Evolutionary conservation across 176 grass and related monocot genomes (phyloP), one percentile per base, ranked within the genome.

Genomic region (Neostapfia colusana): DNA sequence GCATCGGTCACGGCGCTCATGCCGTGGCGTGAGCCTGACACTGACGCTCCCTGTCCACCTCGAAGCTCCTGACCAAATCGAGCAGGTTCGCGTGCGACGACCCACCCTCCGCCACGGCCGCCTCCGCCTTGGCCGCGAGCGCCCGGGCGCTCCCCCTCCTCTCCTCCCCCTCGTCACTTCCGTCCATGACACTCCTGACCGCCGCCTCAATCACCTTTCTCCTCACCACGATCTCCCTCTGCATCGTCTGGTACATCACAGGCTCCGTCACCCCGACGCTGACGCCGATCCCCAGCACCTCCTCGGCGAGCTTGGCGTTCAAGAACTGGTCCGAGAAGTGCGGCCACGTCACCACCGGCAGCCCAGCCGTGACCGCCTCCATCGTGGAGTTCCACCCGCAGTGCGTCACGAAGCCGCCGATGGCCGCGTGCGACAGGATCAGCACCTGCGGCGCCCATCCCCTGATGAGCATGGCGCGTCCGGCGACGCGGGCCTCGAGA

Each of bases 341-440:
- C 0, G 93, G 90, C 93, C 93, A 97, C 1, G 87, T 60, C 4
- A 86, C 79, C 24, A 92, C 9, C 8, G 90, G 90, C 55, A 97
- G 11, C 5, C 93, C 89, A 0, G 79, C 78, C 0, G 76, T 4
- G 66, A 87, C 5, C 0, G 80, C 77, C 74, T 95, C 92, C 26
- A 77, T 18, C 8, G 73, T 79, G 1, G 92, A 95, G 80, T 91
- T 95, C 92, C 92, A 91, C 4, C 89, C 89, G 12, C 76, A 79
- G 56, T 95, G 92, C 16, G 89, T 91, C 24, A 95, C 63, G 64
- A 95, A 95, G 73, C 88, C 91, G 5, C 86, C 88, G 4, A 97
- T 83, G 0, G 90, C 65, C 4, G 18, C 31, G 81, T 97, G 93
- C 0, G 84, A 85, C 62, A 96, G 82, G 61, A 92, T 87, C 46